These are phyloP conservation scores for Chaetomium olivaceum DNA, from an alignment of 2,329 filamentous ascomycete species.

Conservation along the genomic window DNA sequence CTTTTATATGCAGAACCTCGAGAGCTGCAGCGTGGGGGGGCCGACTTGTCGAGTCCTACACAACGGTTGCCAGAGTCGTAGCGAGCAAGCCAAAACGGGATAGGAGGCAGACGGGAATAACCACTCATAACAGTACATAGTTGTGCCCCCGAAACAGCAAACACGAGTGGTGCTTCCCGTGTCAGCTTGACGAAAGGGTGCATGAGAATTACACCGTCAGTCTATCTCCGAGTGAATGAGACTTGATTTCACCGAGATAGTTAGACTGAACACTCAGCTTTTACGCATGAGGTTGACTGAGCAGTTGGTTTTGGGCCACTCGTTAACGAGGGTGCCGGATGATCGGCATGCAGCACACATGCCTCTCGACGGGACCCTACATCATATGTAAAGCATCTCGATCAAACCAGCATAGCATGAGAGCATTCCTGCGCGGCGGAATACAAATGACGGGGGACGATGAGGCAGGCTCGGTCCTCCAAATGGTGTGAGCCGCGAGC, in stretches of 20 bases:
- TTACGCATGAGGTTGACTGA: background rate
- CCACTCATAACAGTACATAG: too few relatives aligned
- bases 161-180: background rate
- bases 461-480: background rate
- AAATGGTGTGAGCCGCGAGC: background rate
- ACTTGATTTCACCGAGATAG: background rate
- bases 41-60: background rate
- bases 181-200: background rate
- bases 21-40: slow-evolving; percentile 24
- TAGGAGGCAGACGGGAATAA: background rate
- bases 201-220: background rate
- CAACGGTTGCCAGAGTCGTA: background rate
- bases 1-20: slow-evolving; percentile 16
- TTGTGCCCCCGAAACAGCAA: background rate
- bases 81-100: background rate
- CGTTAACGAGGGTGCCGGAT: background rate
- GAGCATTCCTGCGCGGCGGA: background rate
- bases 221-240: background rate
- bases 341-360: slow-evolving; percentile 9
- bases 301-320: background rate
- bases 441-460: background rate
- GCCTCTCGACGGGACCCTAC: background rate
- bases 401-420: slow-evolving; percentile 5
- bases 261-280: background rate
- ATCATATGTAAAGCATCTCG: slow-evolving; percentile 12